Conservation (phyloP, 176 grass and related monocot species). For the Oryza glumipatula region DNA sequence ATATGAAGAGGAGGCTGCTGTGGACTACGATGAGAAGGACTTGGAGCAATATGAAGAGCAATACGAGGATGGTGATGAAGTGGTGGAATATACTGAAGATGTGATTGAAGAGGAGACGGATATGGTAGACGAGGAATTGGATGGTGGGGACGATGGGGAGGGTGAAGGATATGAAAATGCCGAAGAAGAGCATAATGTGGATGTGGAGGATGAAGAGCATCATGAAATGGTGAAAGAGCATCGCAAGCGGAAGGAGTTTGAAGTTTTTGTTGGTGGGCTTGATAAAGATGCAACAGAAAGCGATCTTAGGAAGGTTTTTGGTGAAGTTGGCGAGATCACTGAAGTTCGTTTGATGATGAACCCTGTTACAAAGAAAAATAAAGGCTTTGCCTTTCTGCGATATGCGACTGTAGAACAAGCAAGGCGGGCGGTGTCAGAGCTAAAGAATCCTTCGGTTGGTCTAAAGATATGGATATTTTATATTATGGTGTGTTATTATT, state of each 20-base stretch:
- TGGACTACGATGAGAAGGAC: constrained; percentile 78
- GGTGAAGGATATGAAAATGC: constrained; percentile 65
- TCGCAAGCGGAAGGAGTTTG: constrained; percentile 84
- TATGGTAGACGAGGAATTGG: constrained; percentile 69
- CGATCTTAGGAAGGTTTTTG: constrained; percentile 86
- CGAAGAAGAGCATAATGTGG: constrained; percentile 55
- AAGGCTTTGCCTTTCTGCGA: constrained; percentile 94
- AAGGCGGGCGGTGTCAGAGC: constrained; percentile 67
- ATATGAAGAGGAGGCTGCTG: constrained; percentile 75
- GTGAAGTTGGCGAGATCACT: constrained; percentile 80
- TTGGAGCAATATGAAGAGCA: constrained; percentile 71
- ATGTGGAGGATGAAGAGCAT: constrained; percentile 74
- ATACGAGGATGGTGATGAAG: constrained; percentile 67
- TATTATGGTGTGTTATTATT: constrained; percentile 8
- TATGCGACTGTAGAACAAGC: constrained; percentile 92
- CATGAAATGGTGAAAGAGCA: constrained; percentile 69
- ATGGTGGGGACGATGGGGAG: constrained; percentile 65
- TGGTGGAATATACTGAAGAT: constrained; percentile 68
- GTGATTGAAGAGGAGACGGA: constrained; percentile 70
- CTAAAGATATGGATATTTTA: not conserved
- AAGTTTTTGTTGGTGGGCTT: constrained; percentile 96
- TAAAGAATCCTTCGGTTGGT: constrained; percentile 83
- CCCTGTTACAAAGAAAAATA: constrained; percentile 86
- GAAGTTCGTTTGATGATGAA: constrained; percentile 92
- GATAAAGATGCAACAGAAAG: constrained; percentile 84